Conservation (phyloP, 305 asterid species). For the Petunia hybrid region DNA sequence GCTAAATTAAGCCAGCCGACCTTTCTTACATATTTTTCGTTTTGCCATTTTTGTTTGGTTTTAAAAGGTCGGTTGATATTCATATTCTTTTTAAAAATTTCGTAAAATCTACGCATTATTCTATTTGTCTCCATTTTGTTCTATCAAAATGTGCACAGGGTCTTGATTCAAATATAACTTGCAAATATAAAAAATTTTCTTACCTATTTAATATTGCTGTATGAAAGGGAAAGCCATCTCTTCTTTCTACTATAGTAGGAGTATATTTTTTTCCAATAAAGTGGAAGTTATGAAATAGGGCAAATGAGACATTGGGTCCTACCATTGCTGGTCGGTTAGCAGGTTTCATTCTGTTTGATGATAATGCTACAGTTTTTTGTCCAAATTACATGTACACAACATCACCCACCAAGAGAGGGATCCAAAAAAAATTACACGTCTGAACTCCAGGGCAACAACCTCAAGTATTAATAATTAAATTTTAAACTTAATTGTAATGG, state of each 20-base stretch:
- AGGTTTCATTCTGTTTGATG: background rate
- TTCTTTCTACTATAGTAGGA: too few relatives aligned
- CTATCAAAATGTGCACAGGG: too few relatives aligned
- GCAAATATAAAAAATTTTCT: too few relatives aligned
- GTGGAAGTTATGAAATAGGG: background rate
- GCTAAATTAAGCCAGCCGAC: slow-evolving; percentile 5
- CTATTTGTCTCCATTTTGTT: background rate
- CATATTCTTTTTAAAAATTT: background rate
- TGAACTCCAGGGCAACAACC: too few relatives aligned
- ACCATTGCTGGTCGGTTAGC: background rate
- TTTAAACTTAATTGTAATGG: too few relatives aligned
- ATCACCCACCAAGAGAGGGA: background rate
- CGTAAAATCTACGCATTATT: background rate
- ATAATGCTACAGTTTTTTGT: background rate
- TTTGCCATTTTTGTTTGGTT: background rate
- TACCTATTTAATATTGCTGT: too few relatives aligned
- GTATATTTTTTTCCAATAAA: too few relatives aligned
- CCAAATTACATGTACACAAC: background rate
- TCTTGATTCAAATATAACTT: too few relatives aligned
- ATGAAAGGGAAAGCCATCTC: background rate
- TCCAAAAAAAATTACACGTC: too few relatives aligned
- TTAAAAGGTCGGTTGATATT: background rate
- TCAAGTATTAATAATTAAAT: too few relatives aligned
- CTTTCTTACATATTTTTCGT: background rate
- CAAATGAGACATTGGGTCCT: background rate